Conservation (phyloP, 2,329 filamentous ascomycete genomes). For the Beauveria bassiana region DNA sequence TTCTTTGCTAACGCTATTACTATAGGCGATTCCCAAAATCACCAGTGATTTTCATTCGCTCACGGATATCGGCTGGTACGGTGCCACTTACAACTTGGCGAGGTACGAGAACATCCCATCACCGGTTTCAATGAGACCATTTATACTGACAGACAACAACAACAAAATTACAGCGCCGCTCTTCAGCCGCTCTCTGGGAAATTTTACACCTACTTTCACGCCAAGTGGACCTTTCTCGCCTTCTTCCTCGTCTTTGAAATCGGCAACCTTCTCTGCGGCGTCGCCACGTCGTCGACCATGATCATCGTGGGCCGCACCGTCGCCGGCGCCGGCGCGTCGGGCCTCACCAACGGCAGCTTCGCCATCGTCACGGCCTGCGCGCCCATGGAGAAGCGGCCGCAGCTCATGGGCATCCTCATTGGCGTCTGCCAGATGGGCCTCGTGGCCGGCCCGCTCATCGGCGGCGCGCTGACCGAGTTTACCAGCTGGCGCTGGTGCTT, state of each 20-base stretch:
- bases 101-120: slow-evolving; percentile 23
- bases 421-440: slow-evolving; percentile 34
- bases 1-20: background rate
- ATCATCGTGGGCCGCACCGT: slow-evolving; percentile 44
- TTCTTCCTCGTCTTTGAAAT: slow-evolving; percentile 26
- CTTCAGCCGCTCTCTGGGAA: slow-evolving; percentile 46
- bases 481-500: slow-evolving; percentile 38
- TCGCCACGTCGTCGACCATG: slow-evolving; percentile 35
- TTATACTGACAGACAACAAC: slow-evolving; percentile 11
- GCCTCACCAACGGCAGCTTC: slow-evolving; percentile 30
- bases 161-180: slow-evolving; percentile 28
- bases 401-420: slow-evolving; percentile 22
- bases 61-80: slow-evolving; percentile 49
- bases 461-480: slow-evolving; percentile 31
- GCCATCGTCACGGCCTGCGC: slow-evolving; percentile 25
- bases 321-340: slow-evolving; percentile 38
- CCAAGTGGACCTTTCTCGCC: slow-evolving; percentile 22
- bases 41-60: slow-evolving; percentile 43
- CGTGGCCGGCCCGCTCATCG: slow-evolving; percentile 39
- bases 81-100: slow-evolving; percentile 39
- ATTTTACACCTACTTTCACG: slow-evolving; percentile 36
- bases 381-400: slow-evolving; percentile 21
- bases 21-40: slow-evolving; percentile 39
- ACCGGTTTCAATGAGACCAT: background rate
- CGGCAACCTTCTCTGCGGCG: slow-evolving; percentile 40